Evolutionary conservation across 768 basidiomycete genomes (phyloP), one percentile per base, ranked within the genome.

Genomic region (Mycena epipterygia): DNA sequence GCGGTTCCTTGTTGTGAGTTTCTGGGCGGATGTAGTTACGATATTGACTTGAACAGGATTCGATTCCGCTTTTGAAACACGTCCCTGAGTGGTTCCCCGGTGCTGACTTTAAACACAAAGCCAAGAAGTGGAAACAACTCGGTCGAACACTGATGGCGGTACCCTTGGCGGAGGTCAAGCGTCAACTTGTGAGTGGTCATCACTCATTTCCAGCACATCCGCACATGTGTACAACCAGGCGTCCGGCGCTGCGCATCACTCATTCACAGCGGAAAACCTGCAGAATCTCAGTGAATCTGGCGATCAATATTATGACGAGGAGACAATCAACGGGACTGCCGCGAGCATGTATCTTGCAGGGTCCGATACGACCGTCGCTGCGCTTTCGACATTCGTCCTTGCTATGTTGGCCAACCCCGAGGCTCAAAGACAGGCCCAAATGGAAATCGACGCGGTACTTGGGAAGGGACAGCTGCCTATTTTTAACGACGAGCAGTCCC

Each of bases 11-110:
- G 81, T 84, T 12, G 79, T 55, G 23, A 41, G 83, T 52, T 48
- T 76, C 7, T 78, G 79, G 7, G 46, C 64, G 3, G 5, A 8
- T 35, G n/a, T 19, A 19, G 17, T 9, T 59, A 27, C 23, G 23
- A 56, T 19, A n/a, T 5, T 16, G 30, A 25, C 35, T 23, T 21
- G 16, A 17, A 29, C 5, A 44, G 16, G 41, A 48, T 12, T 53
- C 4, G 11, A 25, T 72, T 16, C 63, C 64, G 14, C 5, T 41
- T 77, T 79, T 88, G 66, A 81, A 82, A 74, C 79, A 85, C 41
- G 70, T 88, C 16, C 87, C 87, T 0, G 77, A 71, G 41, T 88
- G 86, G 85, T 48, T 87, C 14, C 87, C 86, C 8, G 87, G 87
- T 0, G 83, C 85, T n/a, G 80, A 79, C 2, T 88, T 88, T 67